Percentiles rank a stretch among this genome's conserved stretches.
Conservation (phyloP, 768 basidiomycete genomes). For the Termitomyces titanicus region DNA sequence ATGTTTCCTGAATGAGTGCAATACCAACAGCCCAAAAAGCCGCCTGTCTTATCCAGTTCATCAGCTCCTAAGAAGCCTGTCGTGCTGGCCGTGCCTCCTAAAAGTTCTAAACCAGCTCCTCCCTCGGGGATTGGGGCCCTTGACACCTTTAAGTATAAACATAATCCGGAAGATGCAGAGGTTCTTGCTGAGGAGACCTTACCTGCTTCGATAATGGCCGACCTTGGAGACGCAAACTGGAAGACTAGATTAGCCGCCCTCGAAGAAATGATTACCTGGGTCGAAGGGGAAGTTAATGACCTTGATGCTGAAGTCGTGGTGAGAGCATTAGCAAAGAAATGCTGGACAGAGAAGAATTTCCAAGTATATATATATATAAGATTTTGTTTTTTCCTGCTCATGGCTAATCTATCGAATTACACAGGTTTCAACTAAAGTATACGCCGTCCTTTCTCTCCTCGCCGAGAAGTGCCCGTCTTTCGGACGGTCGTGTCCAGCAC, state of each 20-base stretch:
- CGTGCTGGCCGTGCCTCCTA: slow-evolving; percentile 30
- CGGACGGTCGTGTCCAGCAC: slow-evolving; percentile 77
- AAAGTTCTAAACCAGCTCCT: slow-evolving; percentile 44
- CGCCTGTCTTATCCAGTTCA: slow-evolving; percentile 26
- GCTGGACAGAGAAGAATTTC: slow-evolving; percentile 99
- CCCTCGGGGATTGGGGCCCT: slow-evolving; percentile 49
- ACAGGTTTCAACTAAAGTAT: slow-evolving; percentile 89
- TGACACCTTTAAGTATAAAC: slow-evolving; percentile 89
- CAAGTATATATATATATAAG: slow-evolving; percentile 57
- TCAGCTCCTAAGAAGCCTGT: slow-evolving; percentile 42
- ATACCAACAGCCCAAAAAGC: slow-evolving; percentile 50
- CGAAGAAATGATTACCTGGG: slow-evolving; percentile 83
- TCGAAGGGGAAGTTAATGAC: slow-evolving; percentile 59
- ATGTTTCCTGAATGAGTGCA: slow-evolving; percentile 1
- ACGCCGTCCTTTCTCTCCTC: slow-evolving; percentile 68
- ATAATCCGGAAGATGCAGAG: slow-evolving; percentile 91
- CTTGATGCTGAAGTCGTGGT: slow-evolving; percentile 89
- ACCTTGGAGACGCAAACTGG: slow-evolving; percentile 89
- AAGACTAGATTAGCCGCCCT: slow-evolving; percentile 85
- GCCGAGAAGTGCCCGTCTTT: slow-evolving; percentile 82
- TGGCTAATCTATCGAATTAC: slow-evolving; percentile 3
- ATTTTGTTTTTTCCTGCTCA: background rate
- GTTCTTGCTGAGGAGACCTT: slow-evolving; percentile 68
- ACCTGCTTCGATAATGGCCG: slow-evolving; percentile 64
- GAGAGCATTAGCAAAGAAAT: slow-evolving; percentile 84